Conservation (phyloP, 2,329 filamentous ascomycete species). For the Acrocalymma vagum region DNA sequence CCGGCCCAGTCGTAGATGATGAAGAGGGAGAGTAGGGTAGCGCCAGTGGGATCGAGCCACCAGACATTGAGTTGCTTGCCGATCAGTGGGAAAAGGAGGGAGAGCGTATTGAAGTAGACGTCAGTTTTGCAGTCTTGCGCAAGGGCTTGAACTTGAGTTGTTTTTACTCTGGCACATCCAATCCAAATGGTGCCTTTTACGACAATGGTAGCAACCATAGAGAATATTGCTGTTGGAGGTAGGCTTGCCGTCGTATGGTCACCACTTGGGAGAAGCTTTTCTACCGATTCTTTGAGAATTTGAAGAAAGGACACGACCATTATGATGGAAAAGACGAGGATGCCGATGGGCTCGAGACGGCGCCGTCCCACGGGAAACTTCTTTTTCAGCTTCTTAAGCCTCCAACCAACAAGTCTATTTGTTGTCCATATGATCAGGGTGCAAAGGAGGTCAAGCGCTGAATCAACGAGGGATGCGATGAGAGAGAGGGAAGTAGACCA, state of each 20-base stretch:
- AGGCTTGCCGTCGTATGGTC: conserved; percentile 60
- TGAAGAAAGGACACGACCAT: conserved; percentile 71
- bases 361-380: conserved; percentile 63
- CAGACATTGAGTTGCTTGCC: conserved; percentile 67
- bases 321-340: conserved; percentile 68
- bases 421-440: conserved; percentile 69
- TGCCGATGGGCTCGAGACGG: conserved; percentile 68
- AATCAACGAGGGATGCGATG: conserved; percentile 69
- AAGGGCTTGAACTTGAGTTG: conserved; percentile 70
- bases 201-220: conserved; percentile 65
- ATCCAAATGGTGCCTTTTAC: conserved; percentile 69
- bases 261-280: conserved; percentile 62
- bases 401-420: conserved; percentile 67
- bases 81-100: conserved; percentile 69
- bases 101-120: conserved; percentile 71
- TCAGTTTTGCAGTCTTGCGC: conserved; percentile 72
- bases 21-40: conserved; percentile 69
- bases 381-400: conserved; percentile 57
- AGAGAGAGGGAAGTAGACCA: conserved; percentile 67
- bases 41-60: conserved; percentile 73
- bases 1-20: conserved; percentile 75
- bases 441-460: conserved; percentile 67
- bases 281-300: conserved; percentile 68
- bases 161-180: conserved; percentile 67
- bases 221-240: conserved; percentile 62